These are phyloP conservation scores for Amphicarpaea edgeworthii DNA, from an alignment of 306 rosid species.

Conservation along the genomic window DNA sequence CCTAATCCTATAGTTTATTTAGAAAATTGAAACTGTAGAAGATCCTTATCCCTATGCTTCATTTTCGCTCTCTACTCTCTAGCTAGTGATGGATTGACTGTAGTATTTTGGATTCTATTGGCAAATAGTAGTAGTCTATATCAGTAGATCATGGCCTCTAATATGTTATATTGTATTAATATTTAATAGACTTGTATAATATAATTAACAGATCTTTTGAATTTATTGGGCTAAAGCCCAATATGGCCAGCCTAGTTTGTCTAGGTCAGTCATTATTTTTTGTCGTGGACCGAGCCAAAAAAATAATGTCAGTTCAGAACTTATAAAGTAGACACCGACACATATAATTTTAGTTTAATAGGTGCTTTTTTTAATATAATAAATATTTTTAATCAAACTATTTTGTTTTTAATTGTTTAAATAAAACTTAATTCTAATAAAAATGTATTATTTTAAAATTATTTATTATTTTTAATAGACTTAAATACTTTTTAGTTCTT, in stretches of 20 bases:
- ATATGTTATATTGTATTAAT: background rate
- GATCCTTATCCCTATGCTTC: background rate
- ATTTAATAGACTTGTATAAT: background rate
- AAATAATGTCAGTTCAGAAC: background rate
- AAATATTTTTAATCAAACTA: background rate
- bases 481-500: no score
- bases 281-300: background rate
- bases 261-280: background rate
- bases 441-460: background rate
- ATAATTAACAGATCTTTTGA: background rate
- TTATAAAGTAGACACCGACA: background rate
- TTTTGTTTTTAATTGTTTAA: background rate
- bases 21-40: constrained; percentile 1
- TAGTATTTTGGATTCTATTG: background rate
- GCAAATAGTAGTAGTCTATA: background rate
- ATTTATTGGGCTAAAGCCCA: constrained; percentile 1
- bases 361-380: no score
- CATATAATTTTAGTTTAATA: background rate
- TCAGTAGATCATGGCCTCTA: background rate
- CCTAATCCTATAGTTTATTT: background rate
- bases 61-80: background rate
- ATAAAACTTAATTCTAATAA: background rate
- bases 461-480: background rate
- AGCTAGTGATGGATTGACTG: background rate
- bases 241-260: background rate